Conservation (phyloP, 2,329 filamentous ascomycete species). For the Teratosphaeria gauchensis region DNA sequence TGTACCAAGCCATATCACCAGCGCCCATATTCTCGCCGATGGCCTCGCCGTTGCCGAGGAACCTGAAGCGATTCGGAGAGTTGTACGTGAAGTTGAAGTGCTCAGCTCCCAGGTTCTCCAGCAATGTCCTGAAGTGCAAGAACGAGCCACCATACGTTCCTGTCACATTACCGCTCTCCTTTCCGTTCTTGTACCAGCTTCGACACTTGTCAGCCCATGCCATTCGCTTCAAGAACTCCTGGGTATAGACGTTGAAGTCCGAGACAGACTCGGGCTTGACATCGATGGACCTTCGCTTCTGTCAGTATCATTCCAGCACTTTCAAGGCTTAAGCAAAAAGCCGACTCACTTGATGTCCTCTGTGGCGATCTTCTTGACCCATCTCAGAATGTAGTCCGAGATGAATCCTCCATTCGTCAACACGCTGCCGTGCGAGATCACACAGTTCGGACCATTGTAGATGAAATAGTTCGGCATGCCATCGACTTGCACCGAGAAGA, state of each 20-base stretch:
- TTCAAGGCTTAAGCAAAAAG: background rate
- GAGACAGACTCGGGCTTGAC: background rate
- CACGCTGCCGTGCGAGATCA: constrained; percentile 1
- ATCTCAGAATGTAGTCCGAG: background rate
- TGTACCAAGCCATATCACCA: constrained; percentile 2
- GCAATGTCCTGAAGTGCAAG: constrained; percentile 1
- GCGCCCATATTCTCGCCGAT: constrained; percentile 1
- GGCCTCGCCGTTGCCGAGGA: constrained; percentile 2
- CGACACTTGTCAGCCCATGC: constrained; percentile 3
- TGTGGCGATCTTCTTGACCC: constrained; percentile 1
- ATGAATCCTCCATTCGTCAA: constrained; percentile 1
- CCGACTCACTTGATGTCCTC: constrained; percentile 2
- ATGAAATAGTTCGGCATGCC: constrained; percentile 24
- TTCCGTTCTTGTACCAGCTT: constrained; percentile 5
- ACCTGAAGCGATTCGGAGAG: background rate
- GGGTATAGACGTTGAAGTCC: constrained; percentile 2
- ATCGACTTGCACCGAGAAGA: constrained; percentile 18
- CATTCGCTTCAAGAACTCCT: constrained; percentile 1
- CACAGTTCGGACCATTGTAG: constrained; percentile 14
- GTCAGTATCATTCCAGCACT: background rate
- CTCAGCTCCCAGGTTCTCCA: constrained; percentile 2
- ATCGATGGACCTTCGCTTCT: background rate
- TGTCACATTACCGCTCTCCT: background rate
- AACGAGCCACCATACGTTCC: constrained; percentile 1
- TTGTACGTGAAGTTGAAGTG: constrained; percentile 1